Base-by-base conservation (phyloP, 2,329 filamentous ascomycete species). In the Colletotrichum tanaceti region DNA sequence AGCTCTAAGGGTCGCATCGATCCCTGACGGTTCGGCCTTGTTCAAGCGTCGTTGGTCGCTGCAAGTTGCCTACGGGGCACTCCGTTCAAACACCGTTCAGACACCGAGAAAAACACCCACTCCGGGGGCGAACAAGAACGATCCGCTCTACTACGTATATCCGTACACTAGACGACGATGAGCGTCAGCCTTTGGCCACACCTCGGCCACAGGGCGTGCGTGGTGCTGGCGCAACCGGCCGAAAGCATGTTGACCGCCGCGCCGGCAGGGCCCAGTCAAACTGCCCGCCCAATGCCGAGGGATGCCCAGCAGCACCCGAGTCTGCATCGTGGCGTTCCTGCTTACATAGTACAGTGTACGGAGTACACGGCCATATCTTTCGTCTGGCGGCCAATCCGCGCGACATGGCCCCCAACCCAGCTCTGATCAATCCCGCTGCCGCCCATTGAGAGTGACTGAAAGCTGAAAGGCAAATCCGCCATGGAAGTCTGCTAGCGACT, bases 381-480 rank as follows among this genome's bases (percentile, higher is more conserved):
- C 63, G 63, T 70, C 64, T 70, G 32, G 41, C 67, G 67, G 58
- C 53, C 64, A 63, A 52, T 54, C 58, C 67, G 63, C 53, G 64
- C 57, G 28, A 70, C 44, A 39, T 63, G 53, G 41, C 52, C 63
- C 47, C 53, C 52, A 52, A 52, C 20, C 50, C 41, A 24, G 28
- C 55, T 65, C 3, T 59, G 61, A 22, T 32, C 65, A 54, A 24
- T 44, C 24, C 38, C 44, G 55, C 38, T 22, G 55, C 47, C 54
- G 41, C 47, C 63, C 52, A 52, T 61, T 53, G 62, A 16, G 43
- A 60, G 52, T 70, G 54, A 57, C 63, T 54, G 28, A 24, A 57
- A 16, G 63, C 63, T 54, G 28, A 24, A 57, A 16, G 54, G 64
- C 46, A 44, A 55, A 49, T 47, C 46, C 47, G 46, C 52, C 44